Base-by-base conservation (phyloP, 75 land plant species). In the Cupressus sempervirens region DNA sequence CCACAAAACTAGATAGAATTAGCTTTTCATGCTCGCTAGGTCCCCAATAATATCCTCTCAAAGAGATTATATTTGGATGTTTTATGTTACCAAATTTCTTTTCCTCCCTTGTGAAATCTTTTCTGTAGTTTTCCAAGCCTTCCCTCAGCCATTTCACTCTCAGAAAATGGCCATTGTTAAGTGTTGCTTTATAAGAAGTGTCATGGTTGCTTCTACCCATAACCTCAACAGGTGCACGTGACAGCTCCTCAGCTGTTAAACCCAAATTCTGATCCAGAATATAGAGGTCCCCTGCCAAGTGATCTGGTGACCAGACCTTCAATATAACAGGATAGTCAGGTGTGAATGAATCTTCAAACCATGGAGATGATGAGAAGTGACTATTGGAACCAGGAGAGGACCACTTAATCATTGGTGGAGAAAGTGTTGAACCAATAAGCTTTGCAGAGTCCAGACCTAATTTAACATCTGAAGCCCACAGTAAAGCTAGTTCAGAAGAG, bases 1-100 rank as follows among this genome's bases (percentile, higher is more conserved):
- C 89, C 32, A 96, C 86, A 82, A 89, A 95, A 83, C 96, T 97
- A 1, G 97, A 98, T 76, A 98, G 85, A 70, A 98, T 88, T 34
- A 98, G 97, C 91, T 96, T 98, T 87, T 98, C 99, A 83, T 98
- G 99, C 85, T 98, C 97, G 13, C 94, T 92, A 38, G 99, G 99
- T 6, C 99, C 99, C 99, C 99, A 98, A 84, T 98, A 98, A 84
- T 96, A 98, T 7, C 99, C 99, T 85, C 99, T 86, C 85, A 98
- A 50, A 0, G 95, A 91, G 12, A 96, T 92, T 20, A 98, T 89
- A 88, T 98, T 95, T 12, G 98, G 99, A 83, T 98, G 99, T 83
- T 93, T 89, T 80, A 98, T 89, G 43, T 92, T 93, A 38, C 97
- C 93, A 86, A 98, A 96, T 75, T 94, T 93, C 84, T 92, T 95